Percentiles rank a stretch among this genome's conserved stretches.
These are phyloP conservation scores for Silene noctiflora DNA, from an alignment of 179 eudicot genomes.

Conservation along the genomic window DNA sequence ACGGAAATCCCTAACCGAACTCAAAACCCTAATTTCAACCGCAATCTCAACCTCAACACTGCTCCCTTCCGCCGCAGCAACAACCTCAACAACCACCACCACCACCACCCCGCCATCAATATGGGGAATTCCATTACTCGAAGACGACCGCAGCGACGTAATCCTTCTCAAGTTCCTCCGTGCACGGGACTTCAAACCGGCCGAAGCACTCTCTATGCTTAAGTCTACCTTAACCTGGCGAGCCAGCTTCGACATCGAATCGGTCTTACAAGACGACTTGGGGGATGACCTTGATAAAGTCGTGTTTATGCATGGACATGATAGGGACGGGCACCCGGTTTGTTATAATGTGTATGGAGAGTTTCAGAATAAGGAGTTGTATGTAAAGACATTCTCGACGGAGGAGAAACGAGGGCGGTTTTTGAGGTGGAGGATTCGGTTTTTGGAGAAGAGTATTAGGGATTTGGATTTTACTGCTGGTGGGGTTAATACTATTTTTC, in stretches of 20 bases:
- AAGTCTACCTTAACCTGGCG: slow-evolving; percentile 57
- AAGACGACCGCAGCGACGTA: slow-evolving; percentile 41
- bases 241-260: slow-evolving; percentile 39
- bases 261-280: slow-evolving; percentile 48
- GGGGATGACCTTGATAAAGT: slow-evolving; percentile 39
- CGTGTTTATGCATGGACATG: slow-evolving; percentile 50
- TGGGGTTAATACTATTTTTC: slow-evolving; percentile 54
- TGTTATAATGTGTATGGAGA: slow-evolving; percentile 72
- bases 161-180: slow-evolving; percentile 56
- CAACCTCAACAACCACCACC: not conserved
- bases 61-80: not conserved
- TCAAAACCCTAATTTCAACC: slow-evolving; percentile 44
- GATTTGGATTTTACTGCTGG: slow-evolving; percentile 52
- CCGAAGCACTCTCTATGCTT: slow-evolving; percentile 55
- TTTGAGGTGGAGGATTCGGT: slow-evolving; percentile 61
- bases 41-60: slow-evolving; percentile 6
- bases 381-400: slow-evolving; percentile 42
- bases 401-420: slow-evolving; percentile 54
- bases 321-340: slow-evolving; percentile 54
- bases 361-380: slow-evolving; percentile 52
- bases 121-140: slow-evolving; percentile 65
- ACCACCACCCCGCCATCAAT: slow-evolving; percentile 26
- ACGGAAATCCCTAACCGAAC: slow-evolving; percentile 56
- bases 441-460: slow-evolving; percentile 55
- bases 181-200: slow-evolving; percentile 59